Evolutionary conservation across 2,329 filamentous ascomycete species (phyloP), one percentile per base, ranked within the genome.

Genomic region (Microcyclospora pomicola): DNA sequence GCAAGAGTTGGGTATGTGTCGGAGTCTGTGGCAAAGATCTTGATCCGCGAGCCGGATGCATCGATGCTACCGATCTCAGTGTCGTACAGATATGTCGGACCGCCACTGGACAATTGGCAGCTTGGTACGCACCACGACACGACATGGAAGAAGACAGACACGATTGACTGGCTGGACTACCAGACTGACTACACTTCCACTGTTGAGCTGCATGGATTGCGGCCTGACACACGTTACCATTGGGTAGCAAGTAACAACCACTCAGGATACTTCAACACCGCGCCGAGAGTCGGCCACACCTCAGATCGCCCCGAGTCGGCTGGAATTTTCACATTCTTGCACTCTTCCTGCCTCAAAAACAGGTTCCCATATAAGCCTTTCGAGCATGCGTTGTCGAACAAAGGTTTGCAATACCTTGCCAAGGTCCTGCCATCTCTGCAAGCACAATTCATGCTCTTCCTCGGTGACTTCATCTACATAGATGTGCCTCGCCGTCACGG

Each of bases 261-360:
- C 51, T 77, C 76, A 0, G 91, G 91, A 34, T 76, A 76, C 46
- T 94, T 98, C 52, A 73, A 73, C 3, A 79, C 84, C 0, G 80
- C 86, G 1, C 84, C 88, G 1, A 73, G 69, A 28, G 65, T 76
- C 0, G 85, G 86, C 9, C 67, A 72, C 2, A 69, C 73, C 45
- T 72, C 76, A 0, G 41, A 46, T 6, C 49, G 54, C 4, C 63
- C 68, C 12, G 67, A 71, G 4, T 69, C 71, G 32, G 70, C 77
- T 35, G 79, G 78, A 31, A 78, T 76, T 40, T 88, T 94, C 50
- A 93, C 84, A 0, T 98, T 98, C 56, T 63, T 96, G 6, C 85
- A 87, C 3, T 91, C 85, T 0, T 94, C 85, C 2, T 98, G 91
- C 60, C 85, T 96, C 52, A 83, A 95, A 50, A 80, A 82, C 9